Evolutionary conservation across 1,284 basidiomycete species (phyloP), one percentile per base, ranked within the genome.

Genomic region (Neolentinus lepideus): DNA sequence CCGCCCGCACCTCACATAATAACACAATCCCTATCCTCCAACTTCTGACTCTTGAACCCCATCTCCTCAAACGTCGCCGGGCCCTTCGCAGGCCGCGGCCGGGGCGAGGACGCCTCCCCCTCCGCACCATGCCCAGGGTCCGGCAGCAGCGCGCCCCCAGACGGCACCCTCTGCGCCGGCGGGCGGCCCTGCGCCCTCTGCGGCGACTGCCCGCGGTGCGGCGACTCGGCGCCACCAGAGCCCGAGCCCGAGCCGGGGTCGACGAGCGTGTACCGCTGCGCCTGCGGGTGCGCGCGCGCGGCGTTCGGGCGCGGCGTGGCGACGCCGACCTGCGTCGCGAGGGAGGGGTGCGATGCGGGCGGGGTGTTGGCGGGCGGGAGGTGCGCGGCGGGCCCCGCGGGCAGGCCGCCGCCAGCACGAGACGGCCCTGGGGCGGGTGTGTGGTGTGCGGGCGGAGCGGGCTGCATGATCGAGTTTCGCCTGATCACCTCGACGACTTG

Each of bases 51-150:
- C 51, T 82, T 77, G 63, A 93, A 86, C 0, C 93, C 93, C 93
- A 96, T 95, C 75, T 96, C 94, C 33, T 87, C 89, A 70, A 96
- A 97, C 47, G 92, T 95, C 64, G 86, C 77, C 1, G 90, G 84
- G 8, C 81, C 79, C 60, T 74, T 74, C 9, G 53, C 50, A 4
- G 56, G 58, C 16, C 50, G 55, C 12, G 58, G 56, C n/a, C 55
- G 31, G 1, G 54, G 36, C 10, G n/a, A n/a, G n/a, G n/a, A n/a
- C 57, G 59, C 27, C 35, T 29, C 56, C 19, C 51, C 54, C 21
- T 45, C 27, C 51, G 19, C 21, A 50, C 56, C 59, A 19, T 61
- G 51, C 25, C 24, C 48, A 10, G 55, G 56, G 9, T 35, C 52
- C 16, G 58, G 53, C 0, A 33, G 33, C 9, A 46, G 55, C 45